Conservation (phyloP, 139 green algal genomes). For the Trebouxia sp. region DNA sequence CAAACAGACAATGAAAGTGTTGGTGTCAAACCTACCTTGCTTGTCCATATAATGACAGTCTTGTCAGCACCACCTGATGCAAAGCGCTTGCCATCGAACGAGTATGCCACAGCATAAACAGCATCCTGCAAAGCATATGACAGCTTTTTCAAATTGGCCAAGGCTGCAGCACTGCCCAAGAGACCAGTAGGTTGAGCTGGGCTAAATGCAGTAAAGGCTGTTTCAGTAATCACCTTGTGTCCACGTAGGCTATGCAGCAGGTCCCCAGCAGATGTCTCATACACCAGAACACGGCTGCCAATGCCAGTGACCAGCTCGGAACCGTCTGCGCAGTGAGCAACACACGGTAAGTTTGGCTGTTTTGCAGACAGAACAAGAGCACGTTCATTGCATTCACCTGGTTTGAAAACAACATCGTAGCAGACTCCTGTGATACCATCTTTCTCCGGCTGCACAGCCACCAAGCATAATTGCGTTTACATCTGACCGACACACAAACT, state of each 20-base stretch:
- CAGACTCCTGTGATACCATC: conserved; percentile 77
- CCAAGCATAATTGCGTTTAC: neutral
- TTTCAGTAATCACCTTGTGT: conserved; percentile 60
- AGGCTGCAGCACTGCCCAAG: no score
- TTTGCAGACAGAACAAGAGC: neutral
- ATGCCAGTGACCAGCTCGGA: conserved; percentile 73
- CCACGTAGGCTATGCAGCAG: conserved; percentile 77
- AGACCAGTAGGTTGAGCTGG: no score
- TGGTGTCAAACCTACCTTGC: conserved; percentile 52
- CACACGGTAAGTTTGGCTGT: neutral
- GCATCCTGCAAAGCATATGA: conserved; percentile 71
- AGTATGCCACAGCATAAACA: conserved; percentile 80
- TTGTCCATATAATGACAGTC: conserved; percentile 89
- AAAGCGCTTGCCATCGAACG: conserved; percentile 80
- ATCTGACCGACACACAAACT: neutral
- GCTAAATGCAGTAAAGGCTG: no score
- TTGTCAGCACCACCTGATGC: conserved; percentile 84
- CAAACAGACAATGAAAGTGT: neutral
- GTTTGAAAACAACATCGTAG: conserved; percentile 78
- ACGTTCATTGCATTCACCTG: conserved; percentile 46
- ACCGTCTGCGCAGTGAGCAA: conserved; percentile 58
- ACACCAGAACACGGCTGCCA: conserved; percentile 75
- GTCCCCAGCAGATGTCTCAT: conserved; percentile 73
- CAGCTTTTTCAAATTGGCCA: no score
- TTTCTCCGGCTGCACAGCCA: conserved; percentile 63